These are phyloP conservation scores for Ramaria sp. DNA, from an alignment of 768 basidiomycete species.

Conservation along the genomic window DNA sequence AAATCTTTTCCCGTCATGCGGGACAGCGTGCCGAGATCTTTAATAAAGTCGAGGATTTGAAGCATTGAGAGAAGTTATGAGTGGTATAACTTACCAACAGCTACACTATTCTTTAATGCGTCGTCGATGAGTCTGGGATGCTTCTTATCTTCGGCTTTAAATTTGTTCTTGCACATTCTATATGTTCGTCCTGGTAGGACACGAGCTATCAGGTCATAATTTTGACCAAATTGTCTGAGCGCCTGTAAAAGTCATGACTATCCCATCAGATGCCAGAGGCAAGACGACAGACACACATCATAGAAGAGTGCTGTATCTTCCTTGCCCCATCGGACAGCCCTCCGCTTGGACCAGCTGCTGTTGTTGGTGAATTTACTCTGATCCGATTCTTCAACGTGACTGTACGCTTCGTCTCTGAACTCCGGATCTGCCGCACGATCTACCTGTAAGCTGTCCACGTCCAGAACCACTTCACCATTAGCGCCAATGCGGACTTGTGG, in stretches of 20 bases:
- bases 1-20: constrained; percentile 83
- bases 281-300: constrained; percentile 53
- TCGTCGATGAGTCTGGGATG: constrained; percentile 54
- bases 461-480: constrained; percentile 78
- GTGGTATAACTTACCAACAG: constrained; percentile 49
- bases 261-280: too few species aligned
- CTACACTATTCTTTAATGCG: constrained; percentile 52
- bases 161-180: constrained; percentile 88
- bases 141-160: constrained; percentile 80
- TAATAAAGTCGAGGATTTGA: background rate
- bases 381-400: constrained; percentile 75
- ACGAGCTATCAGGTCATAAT: constrained; percentile 85
- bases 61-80: background rate
- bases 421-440: constrained; percentile 53
- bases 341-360: constrained; percentile 62
- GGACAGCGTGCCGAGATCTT: constrained; percentile 63
- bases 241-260: too few species aligned
- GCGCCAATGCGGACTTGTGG: constrained; percentile 83
- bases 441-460: constrained; percentile 75
- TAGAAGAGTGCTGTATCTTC: constrained; percentile 86
- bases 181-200: constrained; percentile 77
- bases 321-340: constrained; percentile 81
- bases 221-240: constrained; percentile 82
- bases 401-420: constrained; percentile 47
- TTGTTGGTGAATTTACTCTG: constrained; percentile 80